These are phyloP conservation scores for Saccharomycopsis vini DNA, from an alignment of 805 yeast species.

Conservation along the genomic window DNA sequence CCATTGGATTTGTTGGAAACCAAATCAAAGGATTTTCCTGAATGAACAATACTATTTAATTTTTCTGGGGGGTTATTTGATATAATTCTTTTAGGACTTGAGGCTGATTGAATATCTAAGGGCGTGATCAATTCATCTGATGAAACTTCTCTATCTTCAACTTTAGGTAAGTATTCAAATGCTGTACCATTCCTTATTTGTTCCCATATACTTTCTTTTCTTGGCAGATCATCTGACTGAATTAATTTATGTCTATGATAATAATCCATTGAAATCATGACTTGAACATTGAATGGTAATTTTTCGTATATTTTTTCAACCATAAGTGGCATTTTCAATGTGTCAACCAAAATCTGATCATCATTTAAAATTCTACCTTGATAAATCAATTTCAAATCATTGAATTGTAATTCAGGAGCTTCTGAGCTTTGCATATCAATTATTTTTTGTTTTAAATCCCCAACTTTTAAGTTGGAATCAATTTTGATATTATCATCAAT, in stretches of 20 bases:
- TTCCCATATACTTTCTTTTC: constrained; percentile 23
- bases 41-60: constrained; percentile 6
- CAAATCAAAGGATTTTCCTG: constrained; percentile 20
- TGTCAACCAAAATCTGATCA: constrained; percentile 19
- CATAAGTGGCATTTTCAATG: constrained; percentile 16
- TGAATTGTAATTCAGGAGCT: constrained; percentile 11
- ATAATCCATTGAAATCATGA: neutral
- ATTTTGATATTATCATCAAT: neutral
- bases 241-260: neutral
- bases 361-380: constrained; percentile 22
- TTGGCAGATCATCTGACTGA: neutral
- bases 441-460: constrained; percentile 22
- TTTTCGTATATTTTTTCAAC: neutral
- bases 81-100: no score
- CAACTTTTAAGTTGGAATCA: constrained; percentile 15
- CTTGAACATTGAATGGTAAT: constrained; percentile 4
- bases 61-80: no score
- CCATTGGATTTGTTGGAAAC: neutral
- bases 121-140: neutral
- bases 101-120: neutral
- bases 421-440: constrained; percentile 22
- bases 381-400: constrained; percentile 23
- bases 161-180: constrained; percentile 26
- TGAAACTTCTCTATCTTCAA: neutral
- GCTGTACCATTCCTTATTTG: constrained; percentile 23